Conservation (phyloP, 345 rosid genomes). For the Geranium brycei region DNA sequence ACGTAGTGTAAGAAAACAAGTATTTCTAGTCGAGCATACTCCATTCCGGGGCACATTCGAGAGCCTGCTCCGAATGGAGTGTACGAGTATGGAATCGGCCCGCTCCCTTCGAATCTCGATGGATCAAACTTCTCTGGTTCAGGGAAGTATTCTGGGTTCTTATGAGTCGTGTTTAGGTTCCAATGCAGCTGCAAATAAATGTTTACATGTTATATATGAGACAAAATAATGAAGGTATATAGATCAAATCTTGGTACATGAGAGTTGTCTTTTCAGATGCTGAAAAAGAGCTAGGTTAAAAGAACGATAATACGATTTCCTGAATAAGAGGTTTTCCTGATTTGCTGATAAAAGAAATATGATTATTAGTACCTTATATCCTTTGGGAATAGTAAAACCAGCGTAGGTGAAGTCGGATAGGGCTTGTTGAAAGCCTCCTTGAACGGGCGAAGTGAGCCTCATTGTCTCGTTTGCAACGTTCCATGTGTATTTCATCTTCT, state of each 20-base stretch:
- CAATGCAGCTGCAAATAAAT: conserved; percentile 14
- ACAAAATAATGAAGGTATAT: too few relatives aligned
- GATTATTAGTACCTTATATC: conserved; percentile 16
- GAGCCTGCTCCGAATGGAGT: conserved; percentile 23
- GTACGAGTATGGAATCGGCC: conserved; percentile 12
- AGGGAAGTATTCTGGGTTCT: conserved; percentile 16
- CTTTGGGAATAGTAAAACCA: conserved; percentile 18
- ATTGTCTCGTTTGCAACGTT: conserved; percentile 12
- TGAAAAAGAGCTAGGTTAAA: too few relatives aligned
- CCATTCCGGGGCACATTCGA: conserved; percentile 20
- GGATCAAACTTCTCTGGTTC: conserved; percentile 24
- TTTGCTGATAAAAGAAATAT: too few relatives aligned
- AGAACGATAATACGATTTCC: too few relatives aligned
- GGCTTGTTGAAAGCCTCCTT: conserved; percentile 17
- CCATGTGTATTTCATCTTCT: conserved; percentile 21
- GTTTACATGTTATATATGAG: too few relatives aligned
- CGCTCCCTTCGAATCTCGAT: conserved; percentile 14
- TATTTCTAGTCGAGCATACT: conserved; percentile 18
- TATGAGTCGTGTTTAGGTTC: conserved; percentile 15
- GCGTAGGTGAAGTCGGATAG: conserved; percentile 13
- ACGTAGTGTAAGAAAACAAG: conserved; percentile 17
- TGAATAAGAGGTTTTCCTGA: too few relatives aligned
- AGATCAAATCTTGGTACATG: too few relatives aligned
- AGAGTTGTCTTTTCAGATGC: too few relatives aligned
- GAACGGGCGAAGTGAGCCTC: conserved; percentile 1